phyloP scores from a whole-genome alignment of 2,329 filamentous ascomycete genomes.

The Trichophyton mentagrophytes region DNA sequence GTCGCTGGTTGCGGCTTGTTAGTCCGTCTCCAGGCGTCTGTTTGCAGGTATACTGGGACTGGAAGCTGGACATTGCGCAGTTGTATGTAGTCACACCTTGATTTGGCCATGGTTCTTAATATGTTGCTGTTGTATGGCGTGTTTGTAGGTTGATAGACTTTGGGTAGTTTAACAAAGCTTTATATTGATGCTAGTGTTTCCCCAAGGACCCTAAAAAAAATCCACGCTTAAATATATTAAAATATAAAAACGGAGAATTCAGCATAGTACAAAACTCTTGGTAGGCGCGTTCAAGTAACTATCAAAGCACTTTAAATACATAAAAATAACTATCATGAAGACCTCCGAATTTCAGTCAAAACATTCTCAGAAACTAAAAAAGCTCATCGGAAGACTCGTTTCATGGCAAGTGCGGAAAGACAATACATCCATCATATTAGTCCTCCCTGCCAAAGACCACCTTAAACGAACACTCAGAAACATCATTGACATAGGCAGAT shows the following conservation, averaged over 20 bases:
- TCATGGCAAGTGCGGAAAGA: background rate
- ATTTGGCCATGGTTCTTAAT: background rate
- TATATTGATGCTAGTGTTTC: background rate
- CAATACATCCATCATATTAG: background rate
- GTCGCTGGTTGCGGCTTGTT: constrained; percentile 35
- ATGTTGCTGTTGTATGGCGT: background rate
- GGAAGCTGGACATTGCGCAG: constrained; percentile 34
- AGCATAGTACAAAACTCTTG: background rate
- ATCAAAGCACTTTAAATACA: background rate
- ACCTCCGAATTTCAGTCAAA: background rate
- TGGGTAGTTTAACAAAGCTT: background rate
- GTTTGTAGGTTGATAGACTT: background rate
- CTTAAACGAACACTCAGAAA: background rate
- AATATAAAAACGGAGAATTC: background rate
- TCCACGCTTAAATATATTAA: background rate
- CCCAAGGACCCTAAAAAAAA: background rate
- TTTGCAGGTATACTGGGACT: constrained; percentile 29
- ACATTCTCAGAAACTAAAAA: background rate
- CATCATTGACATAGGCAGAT: background rate
- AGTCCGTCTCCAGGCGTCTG: constrained; percentile 36
- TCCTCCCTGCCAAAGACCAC: background rate
- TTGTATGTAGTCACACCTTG: constrained; percentile 15
- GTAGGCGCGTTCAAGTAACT: background rate
- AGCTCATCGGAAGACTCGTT: background rate
- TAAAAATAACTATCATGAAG: background rate